Percentiles rank a stretch among this genome's conserved stretches.
Evolutionary conservation across 352 stramenopile genomes (phyloP).

Genomic region (Pythium monospermum): DNA sequence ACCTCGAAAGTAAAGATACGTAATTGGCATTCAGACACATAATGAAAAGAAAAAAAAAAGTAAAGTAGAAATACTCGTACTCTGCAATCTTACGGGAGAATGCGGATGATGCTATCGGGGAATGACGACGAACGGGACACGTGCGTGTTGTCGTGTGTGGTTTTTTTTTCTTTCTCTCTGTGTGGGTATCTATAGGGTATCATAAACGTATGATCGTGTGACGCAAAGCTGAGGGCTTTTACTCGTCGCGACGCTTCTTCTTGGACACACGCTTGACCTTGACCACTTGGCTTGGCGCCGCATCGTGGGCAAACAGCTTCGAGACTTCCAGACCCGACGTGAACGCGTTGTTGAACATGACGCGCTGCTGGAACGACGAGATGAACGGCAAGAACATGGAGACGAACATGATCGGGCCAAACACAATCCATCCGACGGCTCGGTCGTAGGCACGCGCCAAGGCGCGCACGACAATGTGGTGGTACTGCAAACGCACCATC

Average conservation of each 20-base stretch:
- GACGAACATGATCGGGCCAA: slow-evolving; percentile 85
- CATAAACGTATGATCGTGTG: slow-evolving; percentile 14
- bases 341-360: slow-evolving; percentile 91
- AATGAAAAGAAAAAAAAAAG: slow-evolving; percentile 1
- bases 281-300: slow-evolving; percentile 68
- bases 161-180: too few species aligned
- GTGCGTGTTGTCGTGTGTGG: neutral
- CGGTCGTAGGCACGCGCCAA: slow-evolving; percentile 71
- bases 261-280: slow-evolving; percentile 87
- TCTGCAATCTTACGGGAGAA: neutral
- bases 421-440: slow-evolving; percentile 84
- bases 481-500: slow-evolving; percentile 75
- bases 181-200: slow-evolving; percentile 5
- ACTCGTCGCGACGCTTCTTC: slow-evolving; percentile 82
- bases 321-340: slow-evolving; percentile 84
- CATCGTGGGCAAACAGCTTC: slow-evolving; percentile 86
- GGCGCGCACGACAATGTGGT: slow-evolving; percentile 80
- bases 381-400: slow-evolving; percentile 89
- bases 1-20: slow-evolving; percentile 13
- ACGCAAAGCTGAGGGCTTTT: slow-evolving; percentile 9
- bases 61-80: neutral
- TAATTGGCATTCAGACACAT: slow-evolving; percentile 28
- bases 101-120: slow-evolving; percentile 5
- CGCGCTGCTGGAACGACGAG: slow-evolving; percentile 80
- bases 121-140: neutral